Evolutionary conservation across 192 early-diverging fungal genomes (phyloP).

Genomic region (Helicostylum pulchrum): DNA sequence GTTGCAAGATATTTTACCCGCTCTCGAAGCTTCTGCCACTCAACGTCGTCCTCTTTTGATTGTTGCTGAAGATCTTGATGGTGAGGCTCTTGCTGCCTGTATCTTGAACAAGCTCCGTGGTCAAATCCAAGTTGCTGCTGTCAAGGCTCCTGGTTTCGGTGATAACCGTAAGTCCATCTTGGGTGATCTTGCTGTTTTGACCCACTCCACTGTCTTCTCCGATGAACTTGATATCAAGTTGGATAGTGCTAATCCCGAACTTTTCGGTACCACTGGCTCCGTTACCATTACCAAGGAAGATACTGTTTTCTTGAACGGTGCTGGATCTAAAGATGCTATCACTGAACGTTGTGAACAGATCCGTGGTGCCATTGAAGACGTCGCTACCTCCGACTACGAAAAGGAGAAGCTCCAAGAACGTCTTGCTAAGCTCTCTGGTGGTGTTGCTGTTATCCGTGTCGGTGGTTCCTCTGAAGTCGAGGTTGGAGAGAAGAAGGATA

Average conservation of each 20-base stretch:
- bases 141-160: constrained; percentile 99
- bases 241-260: constrained; percentile 88
- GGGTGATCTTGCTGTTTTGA: constrained; percentile 95
- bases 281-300: constrained; percentile 98
- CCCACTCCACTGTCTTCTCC: constrained; percentile 94
- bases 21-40: constrained; percentile 90
- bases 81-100: constrained; percentile 98
- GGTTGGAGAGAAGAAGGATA: constrained; percentile 99
- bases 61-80: constrained; percentile 98
- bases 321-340: constrained; percentile 85
- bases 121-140: constrained; percentile 92
- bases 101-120: constrained; percentile 99
- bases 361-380: constrained; percentile 80
- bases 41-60: constrained; percentile 96
- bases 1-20: constrained; percentile 94
- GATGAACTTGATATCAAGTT: constrained; percentile 97
- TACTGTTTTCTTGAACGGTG: constrained; percentile 96
- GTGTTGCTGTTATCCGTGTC: constrained; percentile 99
- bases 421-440: constrained; percentile 95
- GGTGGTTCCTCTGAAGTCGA: constrained; percentile 98
- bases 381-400: constrained; percentile 92
- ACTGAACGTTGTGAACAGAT: constrained; percentile 96
- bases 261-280: constrained; percentile 86
- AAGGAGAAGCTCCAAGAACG: constrained; percentile 99
- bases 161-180: constrained; percentile 99